These are phyloP conservation scores for Beta vulgaris DNA, from an alignment of 148 eudicot genomes.

Conservation along the genomic window DNA sequence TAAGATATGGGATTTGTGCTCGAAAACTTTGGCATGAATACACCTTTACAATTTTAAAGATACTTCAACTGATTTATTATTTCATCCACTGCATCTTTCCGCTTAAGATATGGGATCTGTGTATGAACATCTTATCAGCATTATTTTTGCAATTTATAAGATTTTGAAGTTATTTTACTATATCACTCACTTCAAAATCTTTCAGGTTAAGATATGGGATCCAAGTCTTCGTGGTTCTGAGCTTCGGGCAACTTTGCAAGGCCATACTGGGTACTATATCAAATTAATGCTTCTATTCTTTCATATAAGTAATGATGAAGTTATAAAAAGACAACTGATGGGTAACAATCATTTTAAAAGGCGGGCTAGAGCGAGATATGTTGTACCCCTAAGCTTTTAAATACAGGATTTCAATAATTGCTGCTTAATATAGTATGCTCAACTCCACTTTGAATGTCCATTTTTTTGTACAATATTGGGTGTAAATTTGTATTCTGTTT, in stretches of 20 bases:
- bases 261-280: constrained; percentile 77
- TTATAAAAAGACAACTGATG: not conserved
- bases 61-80: no score
- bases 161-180: not conserved
- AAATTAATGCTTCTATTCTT: not conserved
- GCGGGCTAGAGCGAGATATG: not conserved
- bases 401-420: no score
- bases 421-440: no score
- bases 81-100: no score
- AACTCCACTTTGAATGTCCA: no score
- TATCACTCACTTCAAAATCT: constrained; percentile 11
- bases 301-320: not conserved
- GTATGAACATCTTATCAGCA: no score
- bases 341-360: not conserved
- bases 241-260: constrained; percentile 86
- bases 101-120: no score
- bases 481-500: no score
- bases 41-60: no score
- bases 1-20: constrained; percentile 95
- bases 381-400: not conserved
- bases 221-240: constrained; percentile 96
- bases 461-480: no score
- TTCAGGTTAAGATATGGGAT: constrained; percentile 95
- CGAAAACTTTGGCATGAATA: no score
- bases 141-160: no score